A percentile compares a stretch with the other conserved stretches of the same genome.
Conservation (phyloP, 768 basidiomycete genomes). For the Cystoderma amianthinum region DNA sequence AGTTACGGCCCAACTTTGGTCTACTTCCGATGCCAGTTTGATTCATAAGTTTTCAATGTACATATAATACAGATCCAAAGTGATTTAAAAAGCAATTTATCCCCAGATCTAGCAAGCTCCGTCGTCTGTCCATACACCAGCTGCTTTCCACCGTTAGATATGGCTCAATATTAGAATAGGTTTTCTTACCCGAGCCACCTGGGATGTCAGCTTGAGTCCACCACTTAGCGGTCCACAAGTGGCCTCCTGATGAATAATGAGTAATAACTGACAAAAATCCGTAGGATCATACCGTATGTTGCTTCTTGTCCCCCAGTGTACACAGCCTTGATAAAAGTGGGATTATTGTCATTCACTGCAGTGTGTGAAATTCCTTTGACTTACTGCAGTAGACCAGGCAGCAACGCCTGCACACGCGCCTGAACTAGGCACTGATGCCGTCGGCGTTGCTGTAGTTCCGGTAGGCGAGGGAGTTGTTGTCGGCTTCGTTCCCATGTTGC, state of each 20-base stretch:
- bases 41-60: no score
- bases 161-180: neutral
- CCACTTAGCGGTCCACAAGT: conserved; percentile 58
- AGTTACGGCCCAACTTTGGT: no score
- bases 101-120: conserved; percentile 38
- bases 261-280: neutral
- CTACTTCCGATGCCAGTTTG: neutral
- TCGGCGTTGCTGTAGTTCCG: conserved; percentile 13
- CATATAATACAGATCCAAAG: neutral
- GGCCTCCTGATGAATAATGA: conserved; percentile 24
- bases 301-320: conserved; percentile 40
- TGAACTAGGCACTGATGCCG: conserved; percentile 16
- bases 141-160: conserved; percentile 24
- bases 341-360: neutral
- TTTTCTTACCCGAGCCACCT: conserved; percentile 37
- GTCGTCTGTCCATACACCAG: conserved; percentile 48
- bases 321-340: conserved; percentile 19
- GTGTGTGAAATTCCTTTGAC: neutral
- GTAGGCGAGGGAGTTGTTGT: conserved; percentile 11
- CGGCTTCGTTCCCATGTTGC: conserved; percentile 44
- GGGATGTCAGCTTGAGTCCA: conserved; percentile 57
- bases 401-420: conserved; percentile 34
- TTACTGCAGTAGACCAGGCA: conserved; percentile 41
- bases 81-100: no score
- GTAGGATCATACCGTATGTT: conserved; percentile 31